phyloP scores from a whole-genome alignment of 1,284 basidiomycete species.

The Leccinum angustisporum region DNA sequence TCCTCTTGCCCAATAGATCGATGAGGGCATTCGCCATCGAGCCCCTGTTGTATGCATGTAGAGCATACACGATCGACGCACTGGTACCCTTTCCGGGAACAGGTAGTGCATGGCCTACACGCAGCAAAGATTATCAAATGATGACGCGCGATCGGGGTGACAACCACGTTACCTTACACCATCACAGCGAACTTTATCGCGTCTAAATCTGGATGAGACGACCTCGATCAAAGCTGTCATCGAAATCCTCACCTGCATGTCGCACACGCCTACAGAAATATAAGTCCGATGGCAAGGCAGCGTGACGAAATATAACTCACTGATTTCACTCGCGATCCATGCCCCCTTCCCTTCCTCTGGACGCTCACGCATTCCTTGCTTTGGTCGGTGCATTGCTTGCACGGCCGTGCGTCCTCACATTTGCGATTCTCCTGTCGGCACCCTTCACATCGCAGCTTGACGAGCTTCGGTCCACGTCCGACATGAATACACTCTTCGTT shows the following conservation, averaged over 20 bases:
- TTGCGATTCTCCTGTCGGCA: constrained; percentile 54
- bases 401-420: constrained; percentile 59
- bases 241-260: constrained; percentile 48
- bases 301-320: constrained; percentile 36
- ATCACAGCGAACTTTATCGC: constrained; percentile 59
- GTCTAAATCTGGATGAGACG: constrained; percentile 37
- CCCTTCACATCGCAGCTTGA: constrained; percentile 55
- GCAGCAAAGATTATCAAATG: constrained; percentile 7
- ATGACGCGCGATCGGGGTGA: background rate
- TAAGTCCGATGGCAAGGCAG: constrained; percentile 5
- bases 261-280: constrained; percentile 46
- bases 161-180: constrained; percentile 42
- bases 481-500: constrained; percentile 56
- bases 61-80: constrained; percentile 49
- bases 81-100: constrained; percentile 46
- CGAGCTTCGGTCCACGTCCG: constrained; percentile 50
- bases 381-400: constrained; percentile 46
- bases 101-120: constrained; percentile 47
- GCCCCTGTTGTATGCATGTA: constrained; percentile 42
- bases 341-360: constrained; percentile 52
- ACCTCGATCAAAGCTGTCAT: constrained; percentile 1
- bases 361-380: constrained; percentile 46
- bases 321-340: constrained; percentile 57
- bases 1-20: constrained; percentile 30
- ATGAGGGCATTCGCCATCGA: constrained; percentile 44